Percentiles rank a stretch among this genome's conserved stretches.
Conservation (phyloP, 768 basidiomycete species). For the Hericium rajendrae region DNA sequence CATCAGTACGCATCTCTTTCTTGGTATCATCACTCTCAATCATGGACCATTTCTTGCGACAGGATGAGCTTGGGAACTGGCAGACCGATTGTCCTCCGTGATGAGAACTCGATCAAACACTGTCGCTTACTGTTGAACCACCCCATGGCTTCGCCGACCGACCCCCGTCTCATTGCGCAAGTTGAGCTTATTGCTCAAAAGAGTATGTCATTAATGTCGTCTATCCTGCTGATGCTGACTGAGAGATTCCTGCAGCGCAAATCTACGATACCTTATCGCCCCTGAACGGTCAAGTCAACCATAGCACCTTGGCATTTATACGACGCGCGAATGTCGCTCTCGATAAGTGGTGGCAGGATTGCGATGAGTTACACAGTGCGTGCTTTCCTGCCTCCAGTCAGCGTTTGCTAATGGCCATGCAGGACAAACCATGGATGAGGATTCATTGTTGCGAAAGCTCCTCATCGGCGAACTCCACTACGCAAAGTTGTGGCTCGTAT, state of each 20-base stretch:
- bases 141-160: slow-evolving; percentile 82
- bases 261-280: slow-evolving; percentile 87
- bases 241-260: slow-evolving; percentile 47
- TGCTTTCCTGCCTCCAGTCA: slow-evolving; percentile 6
- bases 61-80: slow-evolving; percentile 92
- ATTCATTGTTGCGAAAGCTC: slow-evolving; percentile 77
- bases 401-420: slow-evolving; percentile 6
- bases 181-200: slow-evolving; percentile 89
- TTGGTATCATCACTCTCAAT: not conserved
- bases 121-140: slow-evolving; percentile 76
- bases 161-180: slow-evolving; percentile 78
- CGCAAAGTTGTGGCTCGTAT: slow-evolving; percentile 91
- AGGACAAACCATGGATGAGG: slow-evolving; percentile 79
- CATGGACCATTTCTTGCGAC: slow-evolving; percentile 6
- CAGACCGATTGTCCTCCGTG: slow-evolving; percentile 80
- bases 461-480: slow-evolving; percentile 85
- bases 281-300: slow-evolving; percentile 78
- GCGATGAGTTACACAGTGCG: slow-evolving; percentile 75
- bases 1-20: slow-evolving; percentile 57
- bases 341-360: slow-evolving; percentile 87
- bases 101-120: slow-evolving; percentile 79
- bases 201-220: slow-evolving; percentile 38
- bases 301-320: slow-evolving; percentile 78
- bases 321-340: slow-evolving; percentile 78
- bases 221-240: not conserved